Base-by-base conservation (phyloP, 495 filamentous ascomycete genomes). In the Usnea hakonensis region DNA sequence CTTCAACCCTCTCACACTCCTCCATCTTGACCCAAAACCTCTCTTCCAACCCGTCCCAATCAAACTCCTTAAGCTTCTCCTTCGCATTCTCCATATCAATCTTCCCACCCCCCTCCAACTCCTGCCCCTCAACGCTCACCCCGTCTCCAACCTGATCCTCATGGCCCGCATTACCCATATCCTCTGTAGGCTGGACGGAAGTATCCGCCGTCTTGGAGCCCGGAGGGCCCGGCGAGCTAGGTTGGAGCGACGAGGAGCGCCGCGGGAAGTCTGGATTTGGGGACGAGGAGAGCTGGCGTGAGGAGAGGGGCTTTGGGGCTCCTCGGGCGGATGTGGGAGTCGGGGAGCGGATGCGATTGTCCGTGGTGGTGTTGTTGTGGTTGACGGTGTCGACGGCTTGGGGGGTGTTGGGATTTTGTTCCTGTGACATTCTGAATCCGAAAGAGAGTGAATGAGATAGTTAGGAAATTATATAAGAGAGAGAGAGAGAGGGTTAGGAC, bases 11-110 rank as follows among this genome's bases (percentile, higher is more conserved):
- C 46, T 84, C 76, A 30, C 85, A 80, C 53, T 85, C 76, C 30
- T 77, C 72, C 71, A 92, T 83, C 35, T 80, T 80, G 53, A 79
- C 74, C 38, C 79, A 67, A 63, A 88, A 92, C 40, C 82, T 81
- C 30, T 77, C 71, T 70, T 89, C 78, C 21, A 93, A 81, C 41
- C 86, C 81, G 9, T 83, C 78, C 87, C 87, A 90, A 69, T 87
- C 79, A 65, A 85, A 87, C 17, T 65, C 65, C 28, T 74, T 69
- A 0, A 82, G 65, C 17, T 55, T 4, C 14, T 59, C 62, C 30
- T 57, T 64, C 3, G 61, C 54, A 19, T 60, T 23, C 0, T 33
- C 21, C 36, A n/a, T 16, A 2, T 28, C 21, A 14, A 1, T 30
- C 4, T 32, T 32, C 13, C 26, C 26, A 48, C 13, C 40, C 17